Conservation (phyloP, 352 stramenopile species). For the Halophytophthora polymorphica region DNA sequence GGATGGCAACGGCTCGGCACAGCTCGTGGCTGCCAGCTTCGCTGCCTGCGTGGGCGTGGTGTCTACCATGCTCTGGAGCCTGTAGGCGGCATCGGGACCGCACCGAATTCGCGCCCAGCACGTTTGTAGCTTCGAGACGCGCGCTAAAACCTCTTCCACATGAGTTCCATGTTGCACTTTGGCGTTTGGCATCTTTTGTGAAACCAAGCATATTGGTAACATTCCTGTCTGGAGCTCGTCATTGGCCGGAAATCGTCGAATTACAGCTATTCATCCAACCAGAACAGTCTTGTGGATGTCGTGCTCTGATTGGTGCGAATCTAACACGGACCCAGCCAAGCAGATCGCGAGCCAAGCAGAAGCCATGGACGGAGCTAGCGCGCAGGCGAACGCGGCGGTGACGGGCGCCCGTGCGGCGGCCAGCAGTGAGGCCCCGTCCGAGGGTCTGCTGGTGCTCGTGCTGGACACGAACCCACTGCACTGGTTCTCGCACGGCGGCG, state of each 20-base stretch:
- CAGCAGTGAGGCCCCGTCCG: conserved; percentile 18
- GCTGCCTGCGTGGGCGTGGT: conserved; percentile 31
- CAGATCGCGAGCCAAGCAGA: too few species aligned
- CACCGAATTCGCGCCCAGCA: conserved; percentile 5
- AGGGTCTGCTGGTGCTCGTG: conserved; percentile 75
- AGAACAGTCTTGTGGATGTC: too few species aligned
- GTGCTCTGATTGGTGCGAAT: too few species aligned
- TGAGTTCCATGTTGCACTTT: not conserved
- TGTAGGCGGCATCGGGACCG: conserved; percentile 24
- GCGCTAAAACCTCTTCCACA: not conserved
- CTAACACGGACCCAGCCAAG: too few species aligned
- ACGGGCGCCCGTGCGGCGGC: not conserved
- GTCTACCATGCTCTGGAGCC: conserved; percentile 33
- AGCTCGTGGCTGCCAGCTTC: conserved; percentile 28
- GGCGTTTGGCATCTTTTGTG: too few species aligned
- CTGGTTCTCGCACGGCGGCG: conserved; percentile 50
- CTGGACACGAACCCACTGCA: conserved; percentile 77
- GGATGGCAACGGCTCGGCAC: conserved; percentile 22
- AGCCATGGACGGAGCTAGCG: conserved; percentile 5
- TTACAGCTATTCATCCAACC: too few species aligned
- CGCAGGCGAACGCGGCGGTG: conserved; percentile 10
- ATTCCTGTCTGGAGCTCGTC: too few species aligned
- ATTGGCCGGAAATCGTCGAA: too few species aligned
- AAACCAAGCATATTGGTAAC: too few species aligned
- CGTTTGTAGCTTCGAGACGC: conserved; percentile 8